Conservation (phyloP, 148 eudicot genomes). For the Fallopia convolvulus region DNA sequence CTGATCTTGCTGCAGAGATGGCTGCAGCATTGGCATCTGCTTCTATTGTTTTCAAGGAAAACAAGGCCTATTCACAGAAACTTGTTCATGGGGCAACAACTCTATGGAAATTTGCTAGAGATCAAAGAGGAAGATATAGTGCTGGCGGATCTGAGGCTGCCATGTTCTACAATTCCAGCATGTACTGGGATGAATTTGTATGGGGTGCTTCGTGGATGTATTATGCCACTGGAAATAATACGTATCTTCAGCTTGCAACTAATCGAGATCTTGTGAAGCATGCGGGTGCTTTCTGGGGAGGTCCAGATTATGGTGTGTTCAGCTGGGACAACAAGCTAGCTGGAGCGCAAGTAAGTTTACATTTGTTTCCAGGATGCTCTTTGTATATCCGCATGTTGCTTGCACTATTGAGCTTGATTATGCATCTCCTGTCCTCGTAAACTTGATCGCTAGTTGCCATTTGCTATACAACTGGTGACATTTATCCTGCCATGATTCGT, state of each 20-base stretch:
- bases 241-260: conserved; percentile 73
- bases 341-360: conserved; percentile 77
- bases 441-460: no score
- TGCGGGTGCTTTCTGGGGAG: conserved; percentile 95
- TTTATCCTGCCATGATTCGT: no score
- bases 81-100: conserved; percentile 80
- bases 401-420: conserved; percentile 2
- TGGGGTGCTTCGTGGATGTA: conserved; percentile 90
- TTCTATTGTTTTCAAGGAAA: conserved; percentile 83
- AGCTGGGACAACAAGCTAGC: conserved; percentile 96
- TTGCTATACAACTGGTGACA: no score
- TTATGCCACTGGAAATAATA: conserved; percentile 75
- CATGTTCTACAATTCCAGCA: conserved; percentile 64
- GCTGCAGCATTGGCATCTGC: conserved; percentile 87
- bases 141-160: conserved; percentile 36
- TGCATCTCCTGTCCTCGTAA: neutral
- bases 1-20: conserved; percentile 91
- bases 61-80: conserved; percentile 75
- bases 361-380: neutral
- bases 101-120: conserved; percentile 59
- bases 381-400: neutral
- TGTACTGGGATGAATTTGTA: conserved; percentile 79
- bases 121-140: conserved; percentile 76
- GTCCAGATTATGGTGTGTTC: conserved; percentile 69
- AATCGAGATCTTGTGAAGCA: conserved; percentile 57